phyloP scores from a whole-genome alignment of 163 green algal genomes.

The Chlamydomonas reinhardtii region DNA sequence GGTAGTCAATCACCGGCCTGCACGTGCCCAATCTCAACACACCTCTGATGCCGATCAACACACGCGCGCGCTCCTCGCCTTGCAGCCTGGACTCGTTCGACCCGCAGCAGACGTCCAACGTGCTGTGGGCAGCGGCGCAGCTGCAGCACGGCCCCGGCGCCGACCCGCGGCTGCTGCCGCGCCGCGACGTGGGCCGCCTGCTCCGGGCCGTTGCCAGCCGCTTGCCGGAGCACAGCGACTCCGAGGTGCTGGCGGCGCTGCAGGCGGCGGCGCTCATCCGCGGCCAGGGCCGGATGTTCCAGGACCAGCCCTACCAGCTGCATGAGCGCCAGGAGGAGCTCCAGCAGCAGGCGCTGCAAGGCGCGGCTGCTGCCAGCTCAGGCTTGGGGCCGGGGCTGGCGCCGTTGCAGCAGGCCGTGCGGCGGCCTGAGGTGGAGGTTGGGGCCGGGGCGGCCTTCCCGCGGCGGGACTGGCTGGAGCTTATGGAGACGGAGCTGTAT shows the following conservation, averaged over 20 bases:
- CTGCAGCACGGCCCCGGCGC: neutral
- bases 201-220: neutral
- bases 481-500: constrained; percentile 24
- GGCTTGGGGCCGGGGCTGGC: no score
- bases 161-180: constrained; percentile 10
- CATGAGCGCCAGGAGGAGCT: no score
- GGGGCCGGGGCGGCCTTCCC: neutral
- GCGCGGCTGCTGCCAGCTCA: no score
- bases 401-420: no score
- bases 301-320: no score
- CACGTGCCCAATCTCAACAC: no score
- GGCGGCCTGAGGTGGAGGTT: no score
- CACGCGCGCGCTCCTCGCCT: neutral
- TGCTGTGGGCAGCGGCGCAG: constrained; percentile 22
- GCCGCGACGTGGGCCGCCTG: neutral
- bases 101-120: constrained; percentile 22
- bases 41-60: neutral
- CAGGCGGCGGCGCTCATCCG: constrained; percentile 12
- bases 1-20: no score
- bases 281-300: neutral
- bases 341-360: no score
- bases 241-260: constrained; percentile 42
- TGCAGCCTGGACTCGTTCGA: constrained; percentile 1
- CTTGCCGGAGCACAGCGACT: constrained; percentile 16
- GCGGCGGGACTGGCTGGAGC: constrained; percentile 28